Evolutionary conservation across 2,329 filamentous ascomycete genomes (phyloP).

Genomic region (Endocalyx cinctus): DNA sequence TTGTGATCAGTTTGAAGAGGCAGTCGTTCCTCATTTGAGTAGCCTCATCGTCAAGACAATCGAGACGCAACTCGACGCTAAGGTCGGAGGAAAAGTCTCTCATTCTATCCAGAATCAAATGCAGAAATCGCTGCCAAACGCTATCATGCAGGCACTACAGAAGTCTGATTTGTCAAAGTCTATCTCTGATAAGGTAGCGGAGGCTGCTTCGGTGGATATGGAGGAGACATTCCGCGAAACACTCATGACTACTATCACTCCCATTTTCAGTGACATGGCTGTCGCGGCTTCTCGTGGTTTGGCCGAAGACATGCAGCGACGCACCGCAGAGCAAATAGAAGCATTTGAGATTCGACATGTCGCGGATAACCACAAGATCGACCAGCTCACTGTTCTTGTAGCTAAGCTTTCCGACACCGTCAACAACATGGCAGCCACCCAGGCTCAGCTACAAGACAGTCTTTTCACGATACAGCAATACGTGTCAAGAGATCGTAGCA

Average conservation of each 20-base stretch:
- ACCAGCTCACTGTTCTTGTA: constrained; percentile 65
- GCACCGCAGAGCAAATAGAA: constrained; percentile 47
- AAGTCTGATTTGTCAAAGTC: constrained; percentile 68
- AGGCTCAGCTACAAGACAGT: constrained; percentile 64
- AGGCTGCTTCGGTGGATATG: constrained; percentile 61
- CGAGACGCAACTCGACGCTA: constrained; percentile 65
- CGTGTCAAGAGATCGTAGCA: constrained; percentile 35
- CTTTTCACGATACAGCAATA: constrained; percentile 55
- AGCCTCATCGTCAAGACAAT: constrained; percentile 64
- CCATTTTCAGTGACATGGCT: constrained; percentile 61
- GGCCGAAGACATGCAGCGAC: constrained; percentile 63
- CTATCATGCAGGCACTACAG: constrained; percentile 64
- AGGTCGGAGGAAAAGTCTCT: constrained; percentile 63
- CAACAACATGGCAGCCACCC: constrained; percentile 62
- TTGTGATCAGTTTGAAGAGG: constrained; percentile 66
- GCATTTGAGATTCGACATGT: constrained; percentile 47
- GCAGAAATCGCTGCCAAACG: constrained; percentile 62
- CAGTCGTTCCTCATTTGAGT: constrained; percentile 71
- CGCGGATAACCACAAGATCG: constrained; percentile 60
- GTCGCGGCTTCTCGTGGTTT: constrained; percentile 64
- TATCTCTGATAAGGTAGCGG: constrained; percentile 67
- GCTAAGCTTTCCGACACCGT: constrained; percentile 64
- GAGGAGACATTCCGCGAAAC: constrained; percentile 63
- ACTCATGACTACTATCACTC: constrained; percentile 60
- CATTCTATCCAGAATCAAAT: constrained; percentile 68